phyloP scores from a whole-genome alignment of 345 rosid genomes.

The Microcos paniculata region DNA sequence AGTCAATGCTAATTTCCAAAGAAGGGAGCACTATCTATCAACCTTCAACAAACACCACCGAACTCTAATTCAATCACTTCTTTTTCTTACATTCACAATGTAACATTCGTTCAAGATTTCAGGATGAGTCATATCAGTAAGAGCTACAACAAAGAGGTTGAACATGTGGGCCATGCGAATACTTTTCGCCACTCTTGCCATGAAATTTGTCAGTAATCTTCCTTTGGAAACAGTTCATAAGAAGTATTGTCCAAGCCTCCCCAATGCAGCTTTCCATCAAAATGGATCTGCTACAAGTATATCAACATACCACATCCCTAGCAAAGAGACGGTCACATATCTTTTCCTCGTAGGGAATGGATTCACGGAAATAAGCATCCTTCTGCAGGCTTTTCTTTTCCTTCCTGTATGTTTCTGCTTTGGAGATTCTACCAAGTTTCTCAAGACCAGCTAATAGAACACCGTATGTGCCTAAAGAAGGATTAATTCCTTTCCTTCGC shows the following conservation, averaged over 20 bases:
- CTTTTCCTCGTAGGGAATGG: constrained; percentile 38
- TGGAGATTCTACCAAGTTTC: constrained; percentile 46
- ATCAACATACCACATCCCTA: constrained; percentile 24
- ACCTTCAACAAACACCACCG: background rate
- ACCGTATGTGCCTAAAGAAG: constrained; percentile 65
- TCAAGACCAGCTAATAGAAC: constrained; percentile 69
- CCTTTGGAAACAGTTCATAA: background rate
- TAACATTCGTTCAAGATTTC: background rate
- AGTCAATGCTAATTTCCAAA: background rate
- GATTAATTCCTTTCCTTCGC: constrained; percentile 49
- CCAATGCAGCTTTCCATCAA: background rate
- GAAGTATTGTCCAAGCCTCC: background rate
- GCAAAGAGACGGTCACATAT: constrained; percentile 80
- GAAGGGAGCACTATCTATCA: too few relatives aligned
- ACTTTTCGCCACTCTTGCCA: background rate
- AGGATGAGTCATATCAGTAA: background rate
- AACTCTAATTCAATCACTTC: background rate
- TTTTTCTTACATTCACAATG: background rate
- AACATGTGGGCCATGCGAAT: background rate
- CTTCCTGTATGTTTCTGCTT: constrained; percentile 49
- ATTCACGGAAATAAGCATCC: constrained; percentile 29
- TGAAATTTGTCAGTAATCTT: background rate
- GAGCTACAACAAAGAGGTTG: background rate
- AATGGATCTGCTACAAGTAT: background rate
- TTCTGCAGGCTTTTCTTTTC: constrained; percentile 54